Evolutionary conservation across 495 filamentous ascomycete genomes (phyloP).

Genomic region (Pseudevernia furfuracea): DNA sequence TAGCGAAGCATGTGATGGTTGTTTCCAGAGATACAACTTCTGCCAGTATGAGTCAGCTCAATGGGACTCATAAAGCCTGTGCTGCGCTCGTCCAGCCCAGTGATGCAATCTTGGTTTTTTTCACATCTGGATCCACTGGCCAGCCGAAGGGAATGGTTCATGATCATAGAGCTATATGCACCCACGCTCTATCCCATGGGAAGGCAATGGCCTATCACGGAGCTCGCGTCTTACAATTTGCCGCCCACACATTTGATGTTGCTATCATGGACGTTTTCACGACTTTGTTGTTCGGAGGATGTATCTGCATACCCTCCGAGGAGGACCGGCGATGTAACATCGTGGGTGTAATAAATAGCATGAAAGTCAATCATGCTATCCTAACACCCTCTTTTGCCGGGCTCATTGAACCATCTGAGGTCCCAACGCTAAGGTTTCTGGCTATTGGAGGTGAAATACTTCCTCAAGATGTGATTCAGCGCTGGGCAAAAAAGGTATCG

Average conservation of each 20-base stretch:
- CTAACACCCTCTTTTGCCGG: conserved; percentile 33
- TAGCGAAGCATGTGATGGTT: neutral
- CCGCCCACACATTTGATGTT: conserved; percentile 38
- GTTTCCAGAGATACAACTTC: neutral
- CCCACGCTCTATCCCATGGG: conserved; percentile 11
- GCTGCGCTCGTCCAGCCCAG: neutral
- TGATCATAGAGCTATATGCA: neutral
- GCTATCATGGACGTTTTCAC: conserved; percentile 36
- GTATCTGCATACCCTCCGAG: conserved; percentile 31
- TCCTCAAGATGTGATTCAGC: too few relatives aligned
- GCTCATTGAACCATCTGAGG: conserved; percentile 30
- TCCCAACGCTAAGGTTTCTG: conserved; percentile 33
- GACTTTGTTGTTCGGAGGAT: conserved; percentile 36
- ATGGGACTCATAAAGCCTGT: neutral
- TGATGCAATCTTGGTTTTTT: conserved; percentile 47
- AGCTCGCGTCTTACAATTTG: conserved; percentile 41
- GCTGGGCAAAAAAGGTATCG: too few relatives aligned
- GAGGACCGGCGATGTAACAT: conserved; percentile 28
- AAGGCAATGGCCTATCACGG: conserved; percentile 10
- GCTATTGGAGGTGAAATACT: conserved; percentile 33
- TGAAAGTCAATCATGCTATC: conserved; percentile 26
- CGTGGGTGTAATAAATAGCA: conserved; percentile 25
- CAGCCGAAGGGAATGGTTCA: conserved; percentile 52
- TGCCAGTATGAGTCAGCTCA: neutral
- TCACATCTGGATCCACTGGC: conserved; percentile 70